A percentile compares a stretch with the other conserved stretches of the same genome.
Evolutionary conservation across 2,329 filamentous ascomycete genomes (phyloP).

Genomic region (Phyllosticta ampelicida): DNA sequence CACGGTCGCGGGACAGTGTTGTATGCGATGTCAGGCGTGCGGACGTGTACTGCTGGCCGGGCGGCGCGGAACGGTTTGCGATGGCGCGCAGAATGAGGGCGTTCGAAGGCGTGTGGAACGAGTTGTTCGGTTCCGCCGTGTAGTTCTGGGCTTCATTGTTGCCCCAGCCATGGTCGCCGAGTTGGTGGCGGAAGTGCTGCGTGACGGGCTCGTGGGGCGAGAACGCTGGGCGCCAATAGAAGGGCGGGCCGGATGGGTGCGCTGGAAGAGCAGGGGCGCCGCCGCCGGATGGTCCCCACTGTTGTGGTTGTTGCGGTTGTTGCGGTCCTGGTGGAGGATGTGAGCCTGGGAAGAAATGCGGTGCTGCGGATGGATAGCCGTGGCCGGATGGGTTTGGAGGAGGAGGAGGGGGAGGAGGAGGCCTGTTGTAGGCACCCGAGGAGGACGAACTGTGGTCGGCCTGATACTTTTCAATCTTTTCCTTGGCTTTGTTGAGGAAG

Average conservation of each 20-base stretch:
- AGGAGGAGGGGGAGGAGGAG: neutral
- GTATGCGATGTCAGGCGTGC: conserved; percentile 45
- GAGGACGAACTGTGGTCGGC: neutral
- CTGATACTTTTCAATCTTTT: conserved; percentile 9
- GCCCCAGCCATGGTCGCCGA: conserved; percentile 50
- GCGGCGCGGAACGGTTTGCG: conserved; percentile 22
- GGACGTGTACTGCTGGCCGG: conserved; percentile 40
- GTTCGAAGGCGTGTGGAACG: conserved; percentile 43
- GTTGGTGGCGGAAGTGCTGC: conserved; percentile 44
- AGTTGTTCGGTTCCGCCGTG: conserved; percentile 38
- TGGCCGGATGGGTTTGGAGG: neutral
- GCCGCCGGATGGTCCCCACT: conserved; percentile 15
- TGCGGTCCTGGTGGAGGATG: conserved; percentile 16
- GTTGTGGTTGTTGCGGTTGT: conserved; percentile 17
- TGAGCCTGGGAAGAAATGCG: conserved; percentile 6
- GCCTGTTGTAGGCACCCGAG: neutral
- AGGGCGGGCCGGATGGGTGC: conserved; percentile 16
- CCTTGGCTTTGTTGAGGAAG: conserved; percentile 6
- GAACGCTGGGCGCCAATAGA: conserved; percentile 46
- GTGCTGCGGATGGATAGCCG: conserved; percentile 2
- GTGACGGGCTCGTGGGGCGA: conserved; percentile 36
- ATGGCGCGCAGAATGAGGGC: conserved; percentile 45
- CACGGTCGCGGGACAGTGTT: conserved; percentile 40
- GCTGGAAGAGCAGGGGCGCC: conserved; percentile 20
- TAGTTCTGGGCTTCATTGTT: conserved; percentile 52